Conservation (phyloP, 2,329 filamentous ascomycete genomes). For the Grosmannia huntii region DNA sequence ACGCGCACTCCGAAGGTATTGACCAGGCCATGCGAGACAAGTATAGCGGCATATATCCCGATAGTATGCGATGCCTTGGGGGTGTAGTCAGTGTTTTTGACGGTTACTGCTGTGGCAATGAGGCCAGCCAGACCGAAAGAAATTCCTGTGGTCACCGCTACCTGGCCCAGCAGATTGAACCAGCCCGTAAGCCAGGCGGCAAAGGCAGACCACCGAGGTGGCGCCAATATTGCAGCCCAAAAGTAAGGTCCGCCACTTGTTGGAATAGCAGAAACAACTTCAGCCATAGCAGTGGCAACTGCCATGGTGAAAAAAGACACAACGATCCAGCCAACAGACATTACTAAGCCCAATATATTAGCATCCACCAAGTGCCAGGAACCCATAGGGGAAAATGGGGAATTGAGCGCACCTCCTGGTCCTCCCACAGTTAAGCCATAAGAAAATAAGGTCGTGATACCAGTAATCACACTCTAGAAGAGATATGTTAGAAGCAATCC, state of each 20-base stretch:
- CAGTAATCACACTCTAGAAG: conserved; percentile 41
- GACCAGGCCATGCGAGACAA: conserved; percentile 38
- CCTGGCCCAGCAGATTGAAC: conserved; percentile 29
- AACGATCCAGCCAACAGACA: conserved; percentile 42
- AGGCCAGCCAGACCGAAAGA: conserved; percentile 27
- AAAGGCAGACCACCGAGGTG: conserved; percentile 25
- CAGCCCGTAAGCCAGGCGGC: conserved; percentile 28
- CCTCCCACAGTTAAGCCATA: conserved; percentile 44
- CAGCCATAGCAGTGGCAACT: conserved; percentile 42
- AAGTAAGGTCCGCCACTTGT: conserved; percentile 47
- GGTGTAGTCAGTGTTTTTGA: conserved; percentile 23
- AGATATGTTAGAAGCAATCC: background rate
- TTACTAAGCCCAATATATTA: conserved; percentile 21
- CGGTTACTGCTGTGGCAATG: conserved; percentile 23
- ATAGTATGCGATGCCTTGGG: conserved; percentile 35
- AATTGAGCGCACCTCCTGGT: conserved; percentile 21
- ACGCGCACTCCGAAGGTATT: conserved; percentile 45
- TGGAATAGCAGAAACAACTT: conserved; percentile 46
- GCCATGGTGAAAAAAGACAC: conserved; percentile 42
- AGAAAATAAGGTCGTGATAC: conserved; percentile 43
- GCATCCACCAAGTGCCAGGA: background rate
- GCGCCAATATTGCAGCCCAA: conserved; percentile 45
- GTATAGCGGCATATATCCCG: conserved; percentile 46
- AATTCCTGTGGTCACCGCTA: conserved; percentile 29
- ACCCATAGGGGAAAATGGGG: background rate